Conservation (phyloP, 2,329 filamentous ascomycete genomes). For the Aureobasidium pullulans region DNA sequence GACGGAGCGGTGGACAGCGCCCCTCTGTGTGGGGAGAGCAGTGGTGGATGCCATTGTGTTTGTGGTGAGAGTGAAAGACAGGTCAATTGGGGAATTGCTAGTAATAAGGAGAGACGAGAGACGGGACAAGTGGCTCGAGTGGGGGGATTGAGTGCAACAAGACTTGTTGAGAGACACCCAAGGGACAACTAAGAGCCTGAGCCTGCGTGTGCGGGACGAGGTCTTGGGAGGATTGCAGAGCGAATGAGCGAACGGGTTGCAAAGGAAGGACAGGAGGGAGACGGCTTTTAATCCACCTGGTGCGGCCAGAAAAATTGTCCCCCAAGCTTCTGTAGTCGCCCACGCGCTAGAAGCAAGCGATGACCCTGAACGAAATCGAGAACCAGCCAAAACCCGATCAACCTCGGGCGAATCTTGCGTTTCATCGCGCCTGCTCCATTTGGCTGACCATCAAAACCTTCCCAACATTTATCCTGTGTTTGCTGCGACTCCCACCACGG, state of each 20-base stretch:
- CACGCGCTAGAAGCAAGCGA: conserved; percentile 11
- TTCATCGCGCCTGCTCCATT: background rate
- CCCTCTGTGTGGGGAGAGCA: conserved; percentile 44
- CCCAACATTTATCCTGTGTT: background rate
- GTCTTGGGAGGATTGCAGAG: background rate
- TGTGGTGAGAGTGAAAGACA: background rate
- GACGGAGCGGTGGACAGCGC: conserved; percentile 36
- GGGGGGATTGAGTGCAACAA: background rate
- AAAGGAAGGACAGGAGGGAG: conserved; percentile 1
- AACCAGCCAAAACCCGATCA: conserved; percentile 1
- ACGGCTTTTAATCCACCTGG: conserved; percentile 3
- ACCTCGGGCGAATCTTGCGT: conserved; percentile 7
- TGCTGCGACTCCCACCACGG: background rate
- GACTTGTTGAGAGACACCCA: background rate
- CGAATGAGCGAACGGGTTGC: conserved; percentile 6
- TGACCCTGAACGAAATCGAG: conserved; percentile 7
- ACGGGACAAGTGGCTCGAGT: conserved; percentile 1
- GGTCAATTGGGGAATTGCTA: conserved; percentile 8
- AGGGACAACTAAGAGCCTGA: background rate
- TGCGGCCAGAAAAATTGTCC: conserved; percentile 9
- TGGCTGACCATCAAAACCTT: conserved; percentile 4
- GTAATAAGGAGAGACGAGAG: conserved; percentile 1
- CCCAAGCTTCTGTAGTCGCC: background rate
- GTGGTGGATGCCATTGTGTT: conserved; percentile 34
- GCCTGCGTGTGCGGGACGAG: background rate